Evolutionary conservation across 2,329 filamentous ascomycete species (phyloP).

Genomic region (Pseudogymnoascus pannorum): DNA sequence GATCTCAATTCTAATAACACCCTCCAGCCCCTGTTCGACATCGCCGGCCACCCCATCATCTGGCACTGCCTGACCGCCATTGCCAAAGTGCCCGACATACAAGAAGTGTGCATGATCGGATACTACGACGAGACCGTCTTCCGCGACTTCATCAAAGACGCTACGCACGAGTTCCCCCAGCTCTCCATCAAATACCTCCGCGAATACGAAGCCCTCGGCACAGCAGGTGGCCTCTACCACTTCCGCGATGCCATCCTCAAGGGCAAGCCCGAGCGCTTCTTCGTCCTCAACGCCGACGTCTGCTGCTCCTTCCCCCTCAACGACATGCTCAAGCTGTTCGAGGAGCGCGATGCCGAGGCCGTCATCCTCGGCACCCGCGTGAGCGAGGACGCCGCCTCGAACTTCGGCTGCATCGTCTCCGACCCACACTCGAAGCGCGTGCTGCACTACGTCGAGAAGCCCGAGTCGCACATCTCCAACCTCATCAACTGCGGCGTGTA

Average conservation of each 20-base stretch:
- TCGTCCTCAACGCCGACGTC: slow-evolving; percentile 95
- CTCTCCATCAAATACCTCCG: slow-evolving; percentile 91
- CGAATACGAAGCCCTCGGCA: slow-evolving; percentile 94
- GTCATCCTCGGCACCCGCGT: slow-evolving; percentile 92
- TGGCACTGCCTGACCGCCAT: slow-evolving; percentile 94
- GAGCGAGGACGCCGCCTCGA: slow-evolving; percentile 81
- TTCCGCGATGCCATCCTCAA: slow-evolving; percentile 99
- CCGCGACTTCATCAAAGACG: slow-evolving; percentile 95
- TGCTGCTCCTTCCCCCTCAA: slow-evolving; percentile 96
- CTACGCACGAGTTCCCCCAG: slow-evolving; percentile 74
- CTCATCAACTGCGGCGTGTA: slow-evolving; percentile 99
- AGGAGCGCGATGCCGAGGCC: slow-evolving; percentile 92
- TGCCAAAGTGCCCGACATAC: slow-evolving; percentile 82
- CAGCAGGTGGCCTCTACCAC: slow-evolving; percentile 94
- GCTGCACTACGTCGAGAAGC: slow-evolving; percentile 98
- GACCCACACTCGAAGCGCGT: slow-evolving; percentile 91
- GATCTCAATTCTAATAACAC: slow-evolving; percentile 16
- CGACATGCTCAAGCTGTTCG: slow-evolving; percentile 91
- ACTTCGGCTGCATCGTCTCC: slow-evolving; percentile 97
- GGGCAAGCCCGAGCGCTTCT: slow-evolving; percentile 87
- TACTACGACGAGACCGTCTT: slow-evolving; percentile 98
- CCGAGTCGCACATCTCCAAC: slow-evolving; percentile 94
- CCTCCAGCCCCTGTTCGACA: slow-evolving; percentile 84
- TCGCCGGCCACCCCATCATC: slow-evolving; percentile 96
- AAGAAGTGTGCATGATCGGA: slow-evolving; percentile 95